A percentile compares a stretch with the other conserved stretches of the same genome.
phyloP scores from a whole-genome alignment of 768 basidiomycete species.

The Mycena chlorophos region DNA sequence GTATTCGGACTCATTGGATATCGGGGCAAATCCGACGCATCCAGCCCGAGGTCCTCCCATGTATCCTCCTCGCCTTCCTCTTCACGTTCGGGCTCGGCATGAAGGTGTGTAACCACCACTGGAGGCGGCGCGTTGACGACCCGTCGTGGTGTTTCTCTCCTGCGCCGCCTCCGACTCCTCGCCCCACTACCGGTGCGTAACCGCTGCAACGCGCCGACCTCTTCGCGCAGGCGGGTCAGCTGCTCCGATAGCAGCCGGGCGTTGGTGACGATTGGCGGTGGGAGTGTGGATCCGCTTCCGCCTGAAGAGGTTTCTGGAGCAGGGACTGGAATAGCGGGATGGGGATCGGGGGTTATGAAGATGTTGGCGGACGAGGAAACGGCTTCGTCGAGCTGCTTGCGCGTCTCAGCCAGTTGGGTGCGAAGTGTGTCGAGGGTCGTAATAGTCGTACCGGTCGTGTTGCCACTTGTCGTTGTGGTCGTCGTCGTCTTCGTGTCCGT shows the following conservation, averaged over 20 bases:
- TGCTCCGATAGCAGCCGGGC: background rate
- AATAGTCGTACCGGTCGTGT: background rate
- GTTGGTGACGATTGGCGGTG: constrained; percentile 1
- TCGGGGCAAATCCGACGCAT: background rate
- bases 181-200: background rate
- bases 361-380: background rate
- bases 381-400: background rate
- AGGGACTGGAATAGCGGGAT: background rate
- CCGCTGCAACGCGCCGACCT: constrained; percentile 4
- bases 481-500: background rate
- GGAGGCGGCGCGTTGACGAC: too few species aligned
- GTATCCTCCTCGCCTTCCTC: background rate
- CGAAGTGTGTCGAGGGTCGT: background rate
- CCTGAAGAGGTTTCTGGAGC: too few species aligned
- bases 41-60: constrained; percentile 12
- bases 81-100: background rate
- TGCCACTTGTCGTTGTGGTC: background rate
- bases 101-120: background rate
- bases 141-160: background rate
- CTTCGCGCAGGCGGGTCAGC: constrained; percentile 6
- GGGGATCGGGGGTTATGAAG: background rate
- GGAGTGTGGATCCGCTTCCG: too few species aligned
- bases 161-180: background rate
- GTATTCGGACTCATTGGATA: background rate
- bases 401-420: background rate